phyloP scores from a whole-genome alignment of 192 early-diverging fungal species.

The Coemansia sp. region DNA sequence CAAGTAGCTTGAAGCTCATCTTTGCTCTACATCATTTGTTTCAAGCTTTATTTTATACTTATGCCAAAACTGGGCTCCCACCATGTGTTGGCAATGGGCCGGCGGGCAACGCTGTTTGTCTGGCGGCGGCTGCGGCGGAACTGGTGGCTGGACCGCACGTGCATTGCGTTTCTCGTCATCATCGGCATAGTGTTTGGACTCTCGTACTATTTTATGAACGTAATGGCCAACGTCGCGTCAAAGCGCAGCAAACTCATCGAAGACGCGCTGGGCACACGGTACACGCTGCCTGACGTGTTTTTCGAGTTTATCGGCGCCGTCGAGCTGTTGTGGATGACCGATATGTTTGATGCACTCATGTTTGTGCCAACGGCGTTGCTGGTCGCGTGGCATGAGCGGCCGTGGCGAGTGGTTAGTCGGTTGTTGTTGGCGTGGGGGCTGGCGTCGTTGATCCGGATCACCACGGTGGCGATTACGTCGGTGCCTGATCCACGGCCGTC shows the following conservation, averaged over 20 bases:
- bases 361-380: slow-evolving; percentile 58
- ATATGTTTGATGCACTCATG: slow-evolving; percentile 61
- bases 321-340: slow-evolving; percentile 60
- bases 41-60: not conserved
- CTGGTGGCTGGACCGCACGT: slow-evolving; percentile 56
- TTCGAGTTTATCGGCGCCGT: slow-evolving; percentile 61
- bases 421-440: slow-evolving; percentile 56
- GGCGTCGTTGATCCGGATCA: slow-evolving; percentile 60
- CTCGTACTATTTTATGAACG: slow-evolving; percentile 61
- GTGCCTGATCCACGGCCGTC: slow-evolving; percentile 62
- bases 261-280: slow-evolving; percentile 37
- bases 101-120: slow-evolving; percentile 5
- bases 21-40: not conserved
- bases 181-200: slow-evolving; percentile 35
- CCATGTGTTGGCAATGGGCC: slow-evolving; percentile 10
- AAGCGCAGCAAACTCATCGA: slow-evolving; percentile 55
- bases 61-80: slow-evolving; percentile 10
- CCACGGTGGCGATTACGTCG: slow-evolving; percentile 66
- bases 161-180: slow-evolving; percentile 31
- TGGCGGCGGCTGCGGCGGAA: slow-evolving; percentile 44
- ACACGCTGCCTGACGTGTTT: slow-evolving; percentile 56
- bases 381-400: slow-evolving; percentile 57
- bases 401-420: slow-evolving; percentile 58
- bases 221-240: slow-evolving; percentile 66
- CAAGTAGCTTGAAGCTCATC: not conserved